phyloP scores from a whole-genome alignment of 345 rosid species.

The Kandelia obovata region DNA sequence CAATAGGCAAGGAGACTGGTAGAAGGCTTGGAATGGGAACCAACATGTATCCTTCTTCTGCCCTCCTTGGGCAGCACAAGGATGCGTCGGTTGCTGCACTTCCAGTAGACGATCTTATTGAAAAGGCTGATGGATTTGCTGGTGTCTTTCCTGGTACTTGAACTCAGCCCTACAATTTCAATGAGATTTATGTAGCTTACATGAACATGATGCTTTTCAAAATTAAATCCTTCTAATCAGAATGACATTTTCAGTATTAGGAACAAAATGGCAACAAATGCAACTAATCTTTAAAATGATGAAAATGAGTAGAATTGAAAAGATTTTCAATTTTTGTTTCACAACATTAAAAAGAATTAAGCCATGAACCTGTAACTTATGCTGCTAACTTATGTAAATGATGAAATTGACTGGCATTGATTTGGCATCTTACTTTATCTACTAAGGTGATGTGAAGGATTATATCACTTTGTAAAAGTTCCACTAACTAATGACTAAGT shows the following conservation, averaged over 20 bases:
- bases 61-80: slow-evolving; percentile 66
- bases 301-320: no score
- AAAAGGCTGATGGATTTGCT: slow-evolving; percentile 94
- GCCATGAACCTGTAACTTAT: no score
- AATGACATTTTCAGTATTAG: no score
- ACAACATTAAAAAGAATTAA: neutral
- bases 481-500: slow-evolving; percentile 14
- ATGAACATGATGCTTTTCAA: no score
- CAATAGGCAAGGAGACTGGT: slow-evolving; percentile 90
- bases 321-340: neutral
- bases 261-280: no score
- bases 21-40: slow-evolving; percentile 97
- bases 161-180: neutral
- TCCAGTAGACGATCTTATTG: slow-evolving; percentile 81
- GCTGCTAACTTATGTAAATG: no score
- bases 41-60: slow-evolving; percentile 94
- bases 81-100: slow-evolving; percentile 48
- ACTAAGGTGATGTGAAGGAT: neutral
- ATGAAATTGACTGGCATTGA: no score
- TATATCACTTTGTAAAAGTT: neutral
- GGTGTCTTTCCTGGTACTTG: slow-evolving; percentile 86
- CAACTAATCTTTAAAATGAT: no score
- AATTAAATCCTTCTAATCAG: neutral
- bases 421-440: no score
- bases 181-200: neutral